phyloP scores from a whole-genome alignment of 305 asterid species.

The Petunia hybrid region DNA sequence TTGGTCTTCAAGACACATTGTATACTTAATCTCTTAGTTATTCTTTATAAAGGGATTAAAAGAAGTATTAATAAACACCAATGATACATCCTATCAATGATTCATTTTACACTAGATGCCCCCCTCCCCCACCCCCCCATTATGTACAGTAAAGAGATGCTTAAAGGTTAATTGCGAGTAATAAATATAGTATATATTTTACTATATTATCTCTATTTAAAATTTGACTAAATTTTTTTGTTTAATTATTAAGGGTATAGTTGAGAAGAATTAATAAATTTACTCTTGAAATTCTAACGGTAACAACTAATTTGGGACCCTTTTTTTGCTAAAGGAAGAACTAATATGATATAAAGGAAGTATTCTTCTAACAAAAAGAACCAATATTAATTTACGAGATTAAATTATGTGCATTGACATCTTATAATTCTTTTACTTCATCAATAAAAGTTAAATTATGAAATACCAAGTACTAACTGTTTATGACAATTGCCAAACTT shows the following conservation, averaged over 20 bases:
- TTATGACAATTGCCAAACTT: background rate
- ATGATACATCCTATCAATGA: constrained; percentile 29
- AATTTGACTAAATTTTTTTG: too few species aligned
- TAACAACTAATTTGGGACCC: too few species aligned
- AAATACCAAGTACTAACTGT: background rate
- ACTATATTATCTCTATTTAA: too few species aligned
- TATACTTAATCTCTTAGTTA: constrained; percentile 33
- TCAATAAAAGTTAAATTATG: background rate
- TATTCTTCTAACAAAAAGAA: background rate
- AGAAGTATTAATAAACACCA: constrained; percentile 18
- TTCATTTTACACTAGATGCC: constrained; percentile 5
- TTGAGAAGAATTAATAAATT: too few species aligned
- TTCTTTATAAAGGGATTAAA: constrained; percentile 36
- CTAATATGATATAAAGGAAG: too few species aligned
- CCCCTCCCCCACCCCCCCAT: background rate
- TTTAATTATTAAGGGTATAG: too few species aligned
- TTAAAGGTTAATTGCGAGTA: background rate
- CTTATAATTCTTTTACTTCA: background rate
- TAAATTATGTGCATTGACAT: background rate
- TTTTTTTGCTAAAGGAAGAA: too few species aligned
- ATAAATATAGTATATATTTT: too few species aligned
- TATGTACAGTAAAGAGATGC: constrained; percentile 6
- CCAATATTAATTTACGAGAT: background rate
- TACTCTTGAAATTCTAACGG: too few species aligned
- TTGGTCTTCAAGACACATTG: constrained; percentile 37